These are phyloP conservation scores for Tuber borchii DNA, from an alignment of 495 filamentous ascomycete species.

Conservation along the genomic window DNA sequence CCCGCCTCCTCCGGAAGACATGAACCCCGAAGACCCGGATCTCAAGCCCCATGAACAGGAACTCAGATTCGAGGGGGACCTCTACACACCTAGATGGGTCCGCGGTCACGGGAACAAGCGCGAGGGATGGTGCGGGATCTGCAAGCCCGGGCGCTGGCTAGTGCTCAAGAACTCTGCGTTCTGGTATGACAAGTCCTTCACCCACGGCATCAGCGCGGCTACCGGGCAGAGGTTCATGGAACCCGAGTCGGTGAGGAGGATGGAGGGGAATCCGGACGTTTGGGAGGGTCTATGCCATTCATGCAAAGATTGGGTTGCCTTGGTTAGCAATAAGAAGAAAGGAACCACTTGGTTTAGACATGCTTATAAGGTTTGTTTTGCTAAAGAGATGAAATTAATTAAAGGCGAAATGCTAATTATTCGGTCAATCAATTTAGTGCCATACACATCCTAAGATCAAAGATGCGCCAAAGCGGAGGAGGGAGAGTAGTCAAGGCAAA, in stretches of 20 bases:
- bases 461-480: constrained; percentile 63
- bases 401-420: constrained; percentile 18
- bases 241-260: constrained; percentile 62
- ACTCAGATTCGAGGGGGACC: constrained; percentile 66
- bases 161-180: constrained; percentile 78
- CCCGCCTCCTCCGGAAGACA: constrained; percentile 64
- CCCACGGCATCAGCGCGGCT: constrained; percentile 70
- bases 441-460: constrained; percentile 69
- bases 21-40: constrained; percentile 65
- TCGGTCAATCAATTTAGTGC: constrained; percentile 48
- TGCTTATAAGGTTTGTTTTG: constrained; percentile 63
- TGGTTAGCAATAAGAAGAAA: constrained; percentile 79
- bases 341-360: constrained; percentile 79
- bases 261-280: constrained; percentile 71
- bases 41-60: constrained; percentile 67
- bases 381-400: neutral
- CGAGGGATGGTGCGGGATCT: constrained; percentile 79
- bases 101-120: constrained; percentile 74
- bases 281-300: constrained; percentile 75
- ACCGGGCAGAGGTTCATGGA: constrained; percentile 67
- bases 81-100: constrained; percentile 73
- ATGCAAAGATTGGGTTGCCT: constrained; percentile 70
- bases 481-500: constrained; percentile 55
- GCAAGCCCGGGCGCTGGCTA: constrained; percentile 73
- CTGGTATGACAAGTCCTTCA: constrained; percentile 82